These are phyloP conservation scores for Neonectria sp. DNA, from an alignment of 2,329 filamentous ascomycete genomes.

Conservation along the genomic window DNA sequence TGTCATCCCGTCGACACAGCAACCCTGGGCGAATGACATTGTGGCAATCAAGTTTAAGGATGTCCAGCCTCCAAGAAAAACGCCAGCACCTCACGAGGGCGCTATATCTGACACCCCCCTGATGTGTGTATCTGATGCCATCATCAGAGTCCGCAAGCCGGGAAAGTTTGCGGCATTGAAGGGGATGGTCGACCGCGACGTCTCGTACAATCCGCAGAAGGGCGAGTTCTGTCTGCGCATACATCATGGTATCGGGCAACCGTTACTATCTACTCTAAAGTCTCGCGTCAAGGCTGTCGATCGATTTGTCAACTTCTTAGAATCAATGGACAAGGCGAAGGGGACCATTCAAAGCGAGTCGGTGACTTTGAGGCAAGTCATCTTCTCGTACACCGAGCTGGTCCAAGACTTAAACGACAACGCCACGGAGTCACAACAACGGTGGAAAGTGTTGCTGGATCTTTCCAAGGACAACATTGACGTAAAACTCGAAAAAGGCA, in stretches of 20 bases:
- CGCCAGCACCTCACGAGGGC: constrained; percentile 31
- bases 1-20: constrained; percentile 43
- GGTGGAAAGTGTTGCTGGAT: constrained; percentile 71
- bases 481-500: constrained; percentile 72
- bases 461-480: constrained; percentile 69
- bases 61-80: constrained; percentile 50
- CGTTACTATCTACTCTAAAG: constrained; percentile 72
- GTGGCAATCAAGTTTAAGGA: constrained; percentile 72
- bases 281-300: constrained; percentile 77
- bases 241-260: constrained; percentile 69
- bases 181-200: constrained; percentile 70
- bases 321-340: constrained; percentile 72
- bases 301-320: constrained; percentile 78
- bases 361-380: constrained; percentile 73
- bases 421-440: constrained; percentile 35
- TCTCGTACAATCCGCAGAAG: constrained; percentile 71
- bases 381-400: constrained; percentile 75
- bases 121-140: constrained; percentile 65
- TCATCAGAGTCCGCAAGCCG: constrained; percentile 69
- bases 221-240: constrained; percentile 77
- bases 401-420: constrained; percentile 18
- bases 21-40: constrained; percentile 72
- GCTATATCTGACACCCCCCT: constrained; percentile 43
- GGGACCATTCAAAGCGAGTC: constrained; percentile 70
- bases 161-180: constrained; percentile 69